A percentile compares a stretch with the other conserved stretches of the same genome.
These are phyloP conservation scores for Podospora anserina DNA, from an alignment of 495 filamentous ascomycete species.

Conservation along the genomic window DNA sequence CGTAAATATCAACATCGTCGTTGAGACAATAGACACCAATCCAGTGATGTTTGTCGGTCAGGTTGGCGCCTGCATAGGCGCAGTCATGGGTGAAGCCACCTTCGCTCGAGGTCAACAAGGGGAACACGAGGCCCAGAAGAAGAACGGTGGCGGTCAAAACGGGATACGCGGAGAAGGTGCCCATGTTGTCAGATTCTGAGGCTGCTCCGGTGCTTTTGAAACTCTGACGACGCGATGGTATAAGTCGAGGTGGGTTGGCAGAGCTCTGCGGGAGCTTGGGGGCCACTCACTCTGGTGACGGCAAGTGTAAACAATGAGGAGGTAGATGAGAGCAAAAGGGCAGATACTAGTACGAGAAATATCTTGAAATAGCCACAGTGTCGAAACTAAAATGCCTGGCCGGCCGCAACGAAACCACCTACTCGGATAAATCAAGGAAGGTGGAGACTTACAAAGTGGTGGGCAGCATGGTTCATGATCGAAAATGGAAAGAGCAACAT, in stretches of 20 bases:
- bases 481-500: neutral
- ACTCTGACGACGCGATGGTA: neutral
- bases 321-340: neutral
- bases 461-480: neutral
- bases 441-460: neutral
- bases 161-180: neutral
- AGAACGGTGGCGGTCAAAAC: neutral
- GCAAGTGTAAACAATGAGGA: neutral
- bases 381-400: too few species aligned
- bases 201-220: neutral
- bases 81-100: slow-evolving; percentile 19
- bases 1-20: slow-evolving; percentile 15
- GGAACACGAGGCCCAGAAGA: neutral
- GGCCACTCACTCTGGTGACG: too few species aligned
- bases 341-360: neutral
- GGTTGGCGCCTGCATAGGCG: slow-evolving; percentile 15
- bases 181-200: neutral
- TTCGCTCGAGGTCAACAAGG: neutral
- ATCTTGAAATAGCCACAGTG: neutral
- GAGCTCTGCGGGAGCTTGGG: neutral
- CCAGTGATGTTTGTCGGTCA: slow-evolving; percentile 20
- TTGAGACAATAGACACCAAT: slow-evolving; percentile 22
- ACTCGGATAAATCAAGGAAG: neutral
- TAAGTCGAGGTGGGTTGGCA: neutral
- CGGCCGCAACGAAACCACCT: too few species aligned